Conservation (phyloP, 2,329 filamentous ascomycete genomes). For the Aspergillus viridinutans region DNA sequence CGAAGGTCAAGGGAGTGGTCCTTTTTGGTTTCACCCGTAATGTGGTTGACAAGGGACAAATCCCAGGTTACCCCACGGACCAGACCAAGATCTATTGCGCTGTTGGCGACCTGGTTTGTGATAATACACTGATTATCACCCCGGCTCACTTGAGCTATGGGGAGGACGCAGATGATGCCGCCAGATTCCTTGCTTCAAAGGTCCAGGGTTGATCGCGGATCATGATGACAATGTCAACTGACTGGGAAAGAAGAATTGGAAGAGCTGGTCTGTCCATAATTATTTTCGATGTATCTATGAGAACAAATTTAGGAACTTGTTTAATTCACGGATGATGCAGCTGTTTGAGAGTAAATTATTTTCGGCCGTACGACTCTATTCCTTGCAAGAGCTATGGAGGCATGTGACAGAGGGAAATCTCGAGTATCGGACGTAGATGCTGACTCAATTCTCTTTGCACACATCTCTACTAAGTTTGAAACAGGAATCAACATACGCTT, state of each 20-base stretch:
- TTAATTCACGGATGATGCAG: neutral
- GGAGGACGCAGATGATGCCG: slow-evolving; percentile 13
- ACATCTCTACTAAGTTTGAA: neutral
- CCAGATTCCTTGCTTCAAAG: slow-evolving; percentile 15
- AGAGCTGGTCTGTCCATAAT: neutral
- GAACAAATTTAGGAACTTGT: neutral
- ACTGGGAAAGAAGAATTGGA: neutral
- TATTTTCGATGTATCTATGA: neutral
- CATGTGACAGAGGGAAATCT: neutral
- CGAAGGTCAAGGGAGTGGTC: slow-evolving; percentile 37
- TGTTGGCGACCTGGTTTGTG: slow-evolving; percentile 24
- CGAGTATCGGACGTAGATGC: neutral
- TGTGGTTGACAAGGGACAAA: slow-evolving; percentile 26
- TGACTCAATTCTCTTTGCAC: neutral
- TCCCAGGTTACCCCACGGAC: slow-evolving; percentile 25
- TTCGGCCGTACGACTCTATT: neutral
- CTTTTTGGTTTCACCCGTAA: slow-evolving; percentile 44
- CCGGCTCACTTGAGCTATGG: slow-evolving; percentile 22
- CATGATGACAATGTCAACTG: neutral
- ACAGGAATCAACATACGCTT: neutral
- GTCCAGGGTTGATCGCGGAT: neutral
- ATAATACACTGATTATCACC: slow-evolving; percentile 19
- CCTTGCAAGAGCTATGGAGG: neutral
- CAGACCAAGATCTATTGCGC: slow-evolving; percentile 23
- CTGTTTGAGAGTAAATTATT: neutral